Evolutionary conservation across 2,329 filamentous ascomycete species (phyloP).

Genomic region (Elsinoe necatrix): DNA sequence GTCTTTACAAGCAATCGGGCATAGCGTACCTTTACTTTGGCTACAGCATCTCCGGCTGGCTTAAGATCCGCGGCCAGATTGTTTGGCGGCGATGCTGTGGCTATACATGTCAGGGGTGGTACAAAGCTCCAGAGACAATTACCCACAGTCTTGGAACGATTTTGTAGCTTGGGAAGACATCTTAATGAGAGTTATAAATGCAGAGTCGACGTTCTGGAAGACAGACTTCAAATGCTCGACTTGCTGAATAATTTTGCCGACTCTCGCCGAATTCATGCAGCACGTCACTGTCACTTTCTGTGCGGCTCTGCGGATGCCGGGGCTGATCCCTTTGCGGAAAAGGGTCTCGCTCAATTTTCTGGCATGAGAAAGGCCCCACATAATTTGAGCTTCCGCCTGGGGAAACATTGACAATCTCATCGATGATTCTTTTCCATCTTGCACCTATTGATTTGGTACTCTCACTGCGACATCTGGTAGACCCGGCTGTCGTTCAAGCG

Average conservation of each 20-base stretch:
- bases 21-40: slow-evolving; percentile 37
- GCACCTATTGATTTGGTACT: too few species aligned
- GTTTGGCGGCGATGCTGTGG: slow-evolving; percentile 24
- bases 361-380: neutral
- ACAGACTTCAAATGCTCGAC: neutral
- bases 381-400: neutral
- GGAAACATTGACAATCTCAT: neutral
- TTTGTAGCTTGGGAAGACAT: slow-evolving; percentile 13
- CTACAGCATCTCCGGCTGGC: slow-evolving; percentile 28
- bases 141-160: slow-evolving; percentile 10
- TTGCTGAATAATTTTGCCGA: slow-evolving; percentile 11
- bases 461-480: too few species aligned
- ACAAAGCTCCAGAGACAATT: neutral
- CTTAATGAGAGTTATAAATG: neutral
- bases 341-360: slow-evolving; percentile 5
- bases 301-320: slow-evolving; percentile 5
- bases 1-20: neutral
- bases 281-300: neutral
- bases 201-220: neutral
- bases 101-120: neutral
- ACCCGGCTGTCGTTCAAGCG: too few species aligned
- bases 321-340: neutral
- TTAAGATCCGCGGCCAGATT: slow-evolving; percentile 42
- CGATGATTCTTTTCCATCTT: neutral
- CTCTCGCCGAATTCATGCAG: slow-evolving; percentile 1